Evolutionary conservation across 768 basidiomycete species (phyloP), one percentile per base, ranked within the genome.

Genomic region (Lactarius hatsudake): DNA sequence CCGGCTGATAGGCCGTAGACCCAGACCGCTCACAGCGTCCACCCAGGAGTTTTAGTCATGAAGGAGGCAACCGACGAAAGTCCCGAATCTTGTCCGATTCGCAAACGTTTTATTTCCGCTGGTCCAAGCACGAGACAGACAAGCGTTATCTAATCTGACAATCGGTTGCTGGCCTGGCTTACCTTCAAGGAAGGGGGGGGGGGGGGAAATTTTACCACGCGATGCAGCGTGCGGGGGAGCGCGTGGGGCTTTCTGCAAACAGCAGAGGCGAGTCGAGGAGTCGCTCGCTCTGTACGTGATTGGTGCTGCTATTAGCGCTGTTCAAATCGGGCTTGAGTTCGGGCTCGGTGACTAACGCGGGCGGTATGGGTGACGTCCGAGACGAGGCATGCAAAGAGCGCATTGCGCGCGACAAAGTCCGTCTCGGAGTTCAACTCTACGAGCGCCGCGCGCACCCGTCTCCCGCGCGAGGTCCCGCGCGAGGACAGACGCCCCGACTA

Each of bases 371-470:
- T 90, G 71, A 97, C 89, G 72, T 93, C 87, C 48, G 83, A 81
- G 15, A 91, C 89, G 45, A 96, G 84, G 62, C 82, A 81, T 17
- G 86, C 82, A 73, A 98, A 98, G 15, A 93, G 80, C 65, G 89
- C 85, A 72, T 93, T 96, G 70, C 92, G 80, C 28, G 87, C 92
- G 34, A 98, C 96, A 75, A 97, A 98, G 79, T 98, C 96, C 61
- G 96, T 93, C 30, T 30, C 30, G 30, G 5, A 30, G 30, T 30
- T 93, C 68, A 98, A 80, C 77, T 98, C 96, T 64, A 98, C 80
- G 84, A 97, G 90, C n/a, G 89, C 87, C 13, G 91, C 94, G 45
- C 93, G 30, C 30, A 92, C 78, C 45, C 84, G 79, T 77, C 20
- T 89, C 17, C 83, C 30, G 79, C 20, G 91, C 87, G 28, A 96